phyloP scores from a whole-genome alignment of 306 rosid genomes.

The Cucurbita pepo region DNA sequence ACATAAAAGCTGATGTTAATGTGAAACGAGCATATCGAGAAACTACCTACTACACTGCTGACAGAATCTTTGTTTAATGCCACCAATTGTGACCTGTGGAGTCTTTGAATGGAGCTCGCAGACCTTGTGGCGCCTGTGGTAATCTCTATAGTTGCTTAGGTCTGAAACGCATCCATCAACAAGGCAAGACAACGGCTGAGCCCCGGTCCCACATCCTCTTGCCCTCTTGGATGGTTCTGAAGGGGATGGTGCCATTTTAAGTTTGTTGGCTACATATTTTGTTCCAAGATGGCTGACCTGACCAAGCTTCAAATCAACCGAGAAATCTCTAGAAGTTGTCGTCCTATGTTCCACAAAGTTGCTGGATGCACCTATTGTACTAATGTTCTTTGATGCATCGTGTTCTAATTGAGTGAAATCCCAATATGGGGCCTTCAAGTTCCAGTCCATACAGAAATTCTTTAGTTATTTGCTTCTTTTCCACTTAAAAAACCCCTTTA shows the following conservation, averaged over 20 bases:
- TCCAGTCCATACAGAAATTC: conserved; percentile 68
- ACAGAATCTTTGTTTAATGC: conserved; percentile 85
- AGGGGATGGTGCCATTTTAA: conserved; percentile 11
- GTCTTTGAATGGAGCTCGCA: conserved; percentile 93
- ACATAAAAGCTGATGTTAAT: too few relatives aligned
- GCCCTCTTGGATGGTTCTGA: conserved; percentile 77
- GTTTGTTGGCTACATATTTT: conserved; percentile 24
- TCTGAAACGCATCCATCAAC: conserved; percentile 86
- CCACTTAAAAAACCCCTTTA: background rate
- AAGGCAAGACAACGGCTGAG: conserved; percentile 58
- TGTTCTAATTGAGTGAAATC: conserved; percentile 59
- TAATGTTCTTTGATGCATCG: conserved; percentile 36
- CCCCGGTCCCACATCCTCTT: conserved; percentile 42
- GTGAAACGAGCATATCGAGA: background rate
- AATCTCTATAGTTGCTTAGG: conserved; percentile 69
- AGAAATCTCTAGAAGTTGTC: conserved; percentile 35
- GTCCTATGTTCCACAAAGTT: conserved; percentile 32
- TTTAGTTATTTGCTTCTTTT: conserved; percentile 6
- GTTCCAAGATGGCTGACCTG: conserved; percentile 15
- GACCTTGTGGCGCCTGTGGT: conserved; percentile 95
- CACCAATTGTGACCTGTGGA: conserved; percentile 70
- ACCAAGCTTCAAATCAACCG: conserved; percentile 91
- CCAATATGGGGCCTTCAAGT: conserved; percentile 59
- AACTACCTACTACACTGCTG: conserved; percentile 96
- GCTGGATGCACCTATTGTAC: conserved; percentile 34